Evolutionary conservation across 345 rosid species (phyloP).

Genomic region (Gossypium anomalum): DNA sequence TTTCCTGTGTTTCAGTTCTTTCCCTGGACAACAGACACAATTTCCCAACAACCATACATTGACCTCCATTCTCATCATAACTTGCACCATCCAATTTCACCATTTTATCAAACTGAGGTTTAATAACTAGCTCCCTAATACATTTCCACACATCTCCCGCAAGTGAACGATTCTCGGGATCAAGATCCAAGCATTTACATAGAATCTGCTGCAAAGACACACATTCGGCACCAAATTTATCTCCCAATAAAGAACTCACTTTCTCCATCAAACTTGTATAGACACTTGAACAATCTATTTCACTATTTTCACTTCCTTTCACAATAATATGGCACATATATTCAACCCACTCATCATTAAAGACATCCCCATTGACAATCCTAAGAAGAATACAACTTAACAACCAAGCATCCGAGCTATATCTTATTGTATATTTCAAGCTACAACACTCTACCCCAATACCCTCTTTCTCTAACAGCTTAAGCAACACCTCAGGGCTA

Average conservation of each 20-base stretch:
- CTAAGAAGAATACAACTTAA: slow-evolving; percentile 55
- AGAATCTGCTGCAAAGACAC: slow-evolving; percentile 39
- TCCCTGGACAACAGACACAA: slow-evolving; percentile 29
- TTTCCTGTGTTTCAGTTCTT: slow-evolving; percentile 22
- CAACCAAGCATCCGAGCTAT: slow-evolving; percentile 70
- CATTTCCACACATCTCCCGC: slow-evolving; percentile 59
- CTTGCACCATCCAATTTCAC: slow-evolving; percentile 21
- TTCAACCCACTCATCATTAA: slow-evolving; percentile 37
- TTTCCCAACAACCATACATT: slow-evolving; percentile 55
- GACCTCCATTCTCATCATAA: slow-evolving; percentile 27
- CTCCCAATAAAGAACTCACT: slow-evolving; percentile 28
- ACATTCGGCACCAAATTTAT: slow-evolving; percentile 34
- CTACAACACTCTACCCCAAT: slow-evolving; percentile 19
- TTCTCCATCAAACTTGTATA: slow-evolving; percentile 41
- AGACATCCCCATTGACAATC: slow-evolving; percentile 48
- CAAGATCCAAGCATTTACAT: slow-evolving; percentile 51
- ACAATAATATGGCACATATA: slow-evolving; percentile 22
- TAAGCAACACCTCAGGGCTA: slow-evolving; percentile 63
- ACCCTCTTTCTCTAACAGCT: slow-evolving; percentile 39
- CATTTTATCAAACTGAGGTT: slow-evolving; percentile 29
- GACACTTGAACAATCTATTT: slow-evolving; percentile 27
- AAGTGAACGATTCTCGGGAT: slow-evolving; percentile 52
- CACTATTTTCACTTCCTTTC: slow-evolving; percentile 25
- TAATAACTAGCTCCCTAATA: slow-evolving; percentile 49
- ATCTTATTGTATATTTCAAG: slow-evolving; percentile 27